These are phyloP conservation scores for Suillus luteus DNA, from an alignment of 768 basidiomycete genomes.

Conservation along the genomic window DNA sequence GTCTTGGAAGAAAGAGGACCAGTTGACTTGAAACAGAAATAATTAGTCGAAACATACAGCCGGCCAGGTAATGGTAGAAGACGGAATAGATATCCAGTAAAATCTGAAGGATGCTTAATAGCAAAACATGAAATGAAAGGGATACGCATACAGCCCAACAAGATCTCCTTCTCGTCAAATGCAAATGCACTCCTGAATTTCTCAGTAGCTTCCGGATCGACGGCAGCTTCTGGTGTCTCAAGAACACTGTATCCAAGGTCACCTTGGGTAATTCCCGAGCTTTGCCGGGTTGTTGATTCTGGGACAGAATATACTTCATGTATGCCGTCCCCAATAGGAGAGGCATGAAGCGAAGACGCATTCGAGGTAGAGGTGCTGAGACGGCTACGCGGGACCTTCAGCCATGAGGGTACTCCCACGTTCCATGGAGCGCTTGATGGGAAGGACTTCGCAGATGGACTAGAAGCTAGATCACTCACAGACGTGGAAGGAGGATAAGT, in stretches of 20 bases:
- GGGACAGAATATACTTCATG: constrained; percentile 61
- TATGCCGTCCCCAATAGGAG: constrained; percentile 41
- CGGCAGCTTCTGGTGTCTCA: constrained; percentile 64
- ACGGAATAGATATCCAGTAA: constrained; percentile 87
- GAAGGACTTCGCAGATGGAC: constrained; percentile 46
- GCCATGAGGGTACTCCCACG: constrained; percentile 73
- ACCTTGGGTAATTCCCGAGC: constrained; percentile 39
- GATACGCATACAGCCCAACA: constrained; percentile 79
- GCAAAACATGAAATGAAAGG: constrained; percentile 4
- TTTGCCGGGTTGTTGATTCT: constrained; percentile 20
- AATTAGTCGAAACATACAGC: constrained; percentile 89
- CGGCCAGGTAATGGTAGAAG: constrained; percentile 88
- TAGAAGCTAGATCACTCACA: constrained; percentile 45
- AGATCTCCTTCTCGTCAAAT: constrained; percentile 81
- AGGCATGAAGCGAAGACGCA: constrained; percentile 24
- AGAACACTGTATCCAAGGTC: constrained; percentile 82
- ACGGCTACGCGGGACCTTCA: constrained; percentile 49
- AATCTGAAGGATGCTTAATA: constrained; percentile 56
- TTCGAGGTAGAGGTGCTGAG: constrained; percentile 37
- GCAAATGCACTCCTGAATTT: constrained; percentile 86
- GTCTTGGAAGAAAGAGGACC: constrained; percentile 79
- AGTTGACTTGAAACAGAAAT: constrained; percentile 93
- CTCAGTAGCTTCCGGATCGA: constrained; percentile 65
- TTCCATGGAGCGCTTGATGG: constrained; percentile 46
- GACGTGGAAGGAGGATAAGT: constrained; percentile 80